Evolutionary conservation across 2,329 filamentous ascomycete species (phyloP), one percentile per base, ranked within the genome.

Genomic region (Trichophyton rubrum): DNA sequence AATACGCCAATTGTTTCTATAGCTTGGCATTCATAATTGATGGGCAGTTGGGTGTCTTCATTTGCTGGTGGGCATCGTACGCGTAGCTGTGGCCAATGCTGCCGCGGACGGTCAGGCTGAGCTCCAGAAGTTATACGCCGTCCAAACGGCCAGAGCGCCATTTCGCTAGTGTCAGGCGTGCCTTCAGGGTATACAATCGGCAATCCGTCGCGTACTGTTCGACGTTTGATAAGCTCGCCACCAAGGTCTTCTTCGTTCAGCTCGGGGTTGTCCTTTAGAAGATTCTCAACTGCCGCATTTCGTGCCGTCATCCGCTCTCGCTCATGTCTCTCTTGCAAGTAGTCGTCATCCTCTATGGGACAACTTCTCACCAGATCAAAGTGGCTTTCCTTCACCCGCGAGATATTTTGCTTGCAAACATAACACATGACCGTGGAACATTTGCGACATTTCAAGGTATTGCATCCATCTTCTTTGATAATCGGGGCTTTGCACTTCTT

Each of bases 381-480:
- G 71, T 95, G 76, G 66, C 67, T 95, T 93, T 60, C 80, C 71
- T 15, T 67, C 73, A 6, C 27, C 61, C 79, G 82, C 1, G 82
- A 81, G 22, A 83, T 75, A 55, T 79, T 72, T 66, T 85, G 78
- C 22, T 84, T 85, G 73, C 90, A 95, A 47, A 73, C 67, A 63
- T 78, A 81, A 72, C 82, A 85, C 71, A 84, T 81, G 6, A 75
- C 15, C 8, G 40, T 43, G 3, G 62, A 49, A 78, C 78, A 85
- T n/a, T 80, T 79, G 0, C 81, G 77, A 70, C 90, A 95, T 0
- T 72, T 79, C 82, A 95, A 89, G 73, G 91, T 91, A 74, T 95
- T 95, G 75, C 90, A 95, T 2, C 90, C 90, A 35, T 76, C 71
- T 40, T 85, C 81, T 69, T 95, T 95, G 70, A 95, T 81, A 67